phyloP scores from a whole-genome alignment of 2,329 filamentous ascomycete genomes.

The Cladophialophora carrionii region DNA sequence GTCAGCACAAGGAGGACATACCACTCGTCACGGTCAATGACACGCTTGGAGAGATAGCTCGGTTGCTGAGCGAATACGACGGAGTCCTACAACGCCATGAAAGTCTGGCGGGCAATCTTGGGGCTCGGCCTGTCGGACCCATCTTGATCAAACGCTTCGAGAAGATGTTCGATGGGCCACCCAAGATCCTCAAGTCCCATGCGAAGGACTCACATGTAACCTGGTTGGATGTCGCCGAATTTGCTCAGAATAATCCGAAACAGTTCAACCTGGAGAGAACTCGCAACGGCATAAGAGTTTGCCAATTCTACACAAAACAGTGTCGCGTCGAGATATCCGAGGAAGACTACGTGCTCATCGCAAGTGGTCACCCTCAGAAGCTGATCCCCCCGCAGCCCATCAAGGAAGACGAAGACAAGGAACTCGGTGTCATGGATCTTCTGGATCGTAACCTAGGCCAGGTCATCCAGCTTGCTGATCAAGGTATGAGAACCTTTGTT shows the following conservation, averaged over 20 bases:
- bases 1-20: conserved; percentile 64
- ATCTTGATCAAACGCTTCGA: conserved; percentile 86
- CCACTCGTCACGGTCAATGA: conserved; percentile 67
- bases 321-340: conserved; percentile 82
- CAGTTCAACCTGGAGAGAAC: conserved; percentile 74
- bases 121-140: conserved; percentile 78
- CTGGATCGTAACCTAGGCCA: conserved; percentile 75
- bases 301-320: conserved; percentile 81
- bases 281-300: conserved; percentile 70
- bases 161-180: conserved; percentile 79
- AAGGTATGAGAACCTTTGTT: conserved; percentile 53
- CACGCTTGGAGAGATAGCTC: conserved; percentile 72
- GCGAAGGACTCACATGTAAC: conserved; percentile 67
- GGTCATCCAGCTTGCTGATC: conserved; percentile 79
- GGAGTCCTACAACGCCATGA: conserved; percentile 83
- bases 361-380: conserved; percentile 79
- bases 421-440: conserved; percentile 81
- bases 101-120: conserved; percentile 81
- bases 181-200: conserved; percentile 66
- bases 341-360: conserved; percentile 83
- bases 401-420: conserved; percentile 82
- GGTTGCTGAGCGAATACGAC: conserved; percentile 78
- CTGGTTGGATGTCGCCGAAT: conserved; percentile 85
- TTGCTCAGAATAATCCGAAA: conserved; percentile 76
- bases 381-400: conserved; percentile 80